Conservation (phyloP, 805 yeast species). For the Wickerhamomyces hampshirensis region DNA sequence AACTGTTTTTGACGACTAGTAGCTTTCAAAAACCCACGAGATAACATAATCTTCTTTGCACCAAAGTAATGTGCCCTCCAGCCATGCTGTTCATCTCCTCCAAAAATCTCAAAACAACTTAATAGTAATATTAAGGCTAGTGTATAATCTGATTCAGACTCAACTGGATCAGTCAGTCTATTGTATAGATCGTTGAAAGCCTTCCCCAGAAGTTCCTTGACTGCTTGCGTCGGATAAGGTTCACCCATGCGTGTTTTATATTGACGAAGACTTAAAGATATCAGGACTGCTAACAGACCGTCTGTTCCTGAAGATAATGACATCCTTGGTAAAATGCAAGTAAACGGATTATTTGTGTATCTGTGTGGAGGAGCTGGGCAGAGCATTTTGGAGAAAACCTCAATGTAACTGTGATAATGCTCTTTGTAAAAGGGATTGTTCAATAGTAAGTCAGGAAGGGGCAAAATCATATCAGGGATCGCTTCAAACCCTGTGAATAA, state of each 20-base stretch:
- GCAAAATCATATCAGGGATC: conserved; percentile 19
- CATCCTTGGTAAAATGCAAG: conserved; percentile 58
- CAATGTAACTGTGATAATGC: conserved; percentile 57
- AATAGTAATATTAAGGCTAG: conserved; percentile 57
- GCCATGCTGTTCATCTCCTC: conserved; percentile 34
- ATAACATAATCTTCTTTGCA: conserved; percentile 57
- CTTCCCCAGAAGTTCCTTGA: conserved; percentile 49
- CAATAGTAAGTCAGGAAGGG: conserved; percentile 56
- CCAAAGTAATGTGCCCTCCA: conserved; percentile 68
- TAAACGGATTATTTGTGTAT: conserved; percentile 62
- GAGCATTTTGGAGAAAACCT: conserved; percentile 53
- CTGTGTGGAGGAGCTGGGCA: conserved; percentile 60
- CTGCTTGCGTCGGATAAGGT: conserved; percentile 29
- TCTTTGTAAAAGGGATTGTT: conserved; percentile 58
- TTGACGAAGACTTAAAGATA: conserved; percentile 47
- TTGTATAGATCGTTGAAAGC: conserved; percentile 53
- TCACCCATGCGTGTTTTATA: conserved; percentile 17
- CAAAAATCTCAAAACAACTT: conserved; percentile 49
- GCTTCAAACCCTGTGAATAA: conserved; percentile 14
- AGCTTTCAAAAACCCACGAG: conserved; percentile 41
- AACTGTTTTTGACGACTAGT: conserved; percentile 4
- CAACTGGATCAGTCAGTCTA: conserved; percentile 43
- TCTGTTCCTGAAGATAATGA: conserved; percentile 55
- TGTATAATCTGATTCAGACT: conserved; percentile 61
- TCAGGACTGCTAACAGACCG: conserved; percentile 48